A percentile compares a stretch with the other conserved stretches of the same genome.
These are phyloP conservation scores for Epichloe scottii DNA, from an alignment of 2,329 filamentous ascomycete species.

Conservation along the genomic window DNA sequence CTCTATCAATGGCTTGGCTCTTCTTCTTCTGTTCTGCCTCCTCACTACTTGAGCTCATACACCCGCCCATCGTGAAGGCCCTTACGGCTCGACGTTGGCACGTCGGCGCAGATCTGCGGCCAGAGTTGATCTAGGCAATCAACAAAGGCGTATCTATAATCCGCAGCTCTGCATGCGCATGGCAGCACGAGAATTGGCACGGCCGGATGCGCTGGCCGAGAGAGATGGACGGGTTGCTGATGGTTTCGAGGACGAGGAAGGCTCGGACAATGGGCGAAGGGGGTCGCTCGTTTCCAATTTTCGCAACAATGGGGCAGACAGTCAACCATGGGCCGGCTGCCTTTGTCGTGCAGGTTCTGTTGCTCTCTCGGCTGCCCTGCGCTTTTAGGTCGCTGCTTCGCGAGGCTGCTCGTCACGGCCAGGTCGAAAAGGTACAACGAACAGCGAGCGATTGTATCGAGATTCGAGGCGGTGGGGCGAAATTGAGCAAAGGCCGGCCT, in stretches of 20 bases:
- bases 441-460: not conserved
- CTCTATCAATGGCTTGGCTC: constrained; percentile 90
- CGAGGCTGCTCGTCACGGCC: not conserved
- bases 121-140: not conserved
- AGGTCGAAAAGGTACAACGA: not conserved
- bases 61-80: constrained; percentile 65
- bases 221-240: not conserved
- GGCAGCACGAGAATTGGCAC: not conserved
- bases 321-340: not conserved
- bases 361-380: not conserved
- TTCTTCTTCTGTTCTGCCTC: constrained; percentile 90
- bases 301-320: not conserved
- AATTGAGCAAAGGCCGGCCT: not conserved
- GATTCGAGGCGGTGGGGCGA: not conserved
- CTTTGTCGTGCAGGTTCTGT: not conserved
- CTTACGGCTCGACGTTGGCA: constrained; percentile 6
- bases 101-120: not conserved
- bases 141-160: not conserved
- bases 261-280: not conserved
- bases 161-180: not conserved
- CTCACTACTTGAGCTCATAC: constrained; percentile 79
- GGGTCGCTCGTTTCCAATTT: not conserved
- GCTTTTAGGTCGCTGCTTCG: not conserved
- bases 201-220: not conserved
- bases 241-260: not conserved